Evolutionary conservation across 768 basidiomycete genomes (phyloP), one percentile per base, ranked within the genome.

Genomic region (Tylopilus balloui): DNA sequence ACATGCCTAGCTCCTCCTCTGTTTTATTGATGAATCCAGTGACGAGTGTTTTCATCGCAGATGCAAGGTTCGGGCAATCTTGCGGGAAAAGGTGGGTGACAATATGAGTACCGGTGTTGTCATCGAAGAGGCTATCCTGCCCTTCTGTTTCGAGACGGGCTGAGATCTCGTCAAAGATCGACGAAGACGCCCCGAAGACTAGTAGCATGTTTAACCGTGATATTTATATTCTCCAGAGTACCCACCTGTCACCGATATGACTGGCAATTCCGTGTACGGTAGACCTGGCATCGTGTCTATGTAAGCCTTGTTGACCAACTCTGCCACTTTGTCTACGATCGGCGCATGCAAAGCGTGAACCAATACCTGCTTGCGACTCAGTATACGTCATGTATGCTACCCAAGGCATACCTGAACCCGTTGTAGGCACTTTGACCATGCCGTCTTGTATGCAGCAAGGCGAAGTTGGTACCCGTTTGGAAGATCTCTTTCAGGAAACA

Each of bases 211-310:
- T 62, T 17, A 64, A 31, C 2, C 28, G 27, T 6, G 19, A 47
- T 13, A 28, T 12, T 24, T 14, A 13, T 34, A 12, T 51, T 15
- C 17, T 29, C 13, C 14, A 28, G 14, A 9, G 10, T 42, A 41
- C 77, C 31, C 55, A 84, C 84, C 76, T 43, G 76, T 73, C 25
- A 87, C 69, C 0, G 76, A 70, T 42, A 85, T 70, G 6, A 80
- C 76, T 3, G 84, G 83, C 6, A 87, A 60, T 56, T 88, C 85
- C 5, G 71, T 54, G 41, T 76, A 76, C 0, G 84, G 83, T n/a
- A 84, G 62, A 3, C 79, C 78, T 8, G 77, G 76, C 0, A 85
- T 65, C 11, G 68, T 55, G 42, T 74, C 65, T 0, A 60, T 56
- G 54, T 83, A 78, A 7, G 80, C 74, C 3, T 55, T 59, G 25